phyloP scores from a whole-genome alignment of 306 rosid genomes.

The Ceratonia siliqua region DNA sequence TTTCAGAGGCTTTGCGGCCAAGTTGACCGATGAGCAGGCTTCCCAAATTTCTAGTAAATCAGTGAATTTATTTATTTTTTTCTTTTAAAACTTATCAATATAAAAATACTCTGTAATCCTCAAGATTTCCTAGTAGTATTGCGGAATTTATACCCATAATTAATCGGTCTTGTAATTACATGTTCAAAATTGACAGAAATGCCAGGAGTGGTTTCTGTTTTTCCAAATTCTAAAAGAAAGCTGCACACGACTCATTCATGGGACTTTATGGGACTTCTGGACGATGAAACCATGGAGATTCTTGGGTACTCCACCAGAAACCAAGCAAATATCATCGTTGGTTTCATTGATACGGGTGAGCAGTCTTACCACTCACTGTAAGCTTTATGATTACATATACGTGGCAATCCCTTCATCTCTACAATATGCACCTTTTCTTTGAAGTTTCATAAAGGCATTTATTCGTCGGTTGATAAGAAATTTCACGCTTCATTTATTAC shows the following conservation, averaged over 20 bases:
- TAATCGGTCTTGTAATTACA: conserved; percentile 19
- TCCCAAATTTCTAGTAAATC: conserved; percentile 59
- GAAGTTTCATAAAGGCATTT: conserved; percentile 27
- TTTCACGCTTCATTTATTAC: conserved; percentile 32
- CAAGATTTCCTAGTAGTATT: background rate
- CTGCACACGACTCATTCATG: conserved; percentile 85
- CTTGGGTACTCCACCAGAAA: conserved; percentile 55
- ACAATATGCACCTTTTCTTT: conserved; percentile 26
- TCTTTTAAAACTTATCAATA: background rate
- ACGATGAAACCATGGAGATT: conserved; percentile 54
- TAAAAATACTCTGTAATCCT: background rate
- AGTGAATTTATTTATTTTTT: conserved; percentile 20
- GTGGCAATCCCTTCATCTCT: conserved; percentile 16
- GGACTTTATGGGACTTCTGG: conserved; percentile 77
- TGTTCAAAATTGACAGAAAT: conserved; percentile 55
- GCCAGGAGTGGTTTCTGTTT: conserved; percentile 72
- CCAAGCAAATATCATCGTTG: conserved; percentile 66
- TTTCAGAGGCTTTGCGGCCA: conserved; percentile 84
- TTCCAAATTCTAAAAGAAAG: conserved; percentile 67
- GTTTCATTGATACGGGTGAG: conserved; percentile 79
- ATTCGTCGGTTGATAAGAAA: conserved; percentile 25
- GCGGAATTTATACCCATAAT: background rate
- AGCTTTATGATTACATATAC: conserved; percentile 22
- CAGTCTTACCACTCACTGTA: conserved; percentile 6
- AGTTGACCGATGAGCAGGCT: conserved; percentile 62